A percentile compares a stretch with the other conserved stretches of the same genome.
These are phyloP conservation scores for Hyphodiscus hymeniophilus DNA, from an alignment of 495 filamentous ascomycete species.

Conservation along the genomic window DNA sequence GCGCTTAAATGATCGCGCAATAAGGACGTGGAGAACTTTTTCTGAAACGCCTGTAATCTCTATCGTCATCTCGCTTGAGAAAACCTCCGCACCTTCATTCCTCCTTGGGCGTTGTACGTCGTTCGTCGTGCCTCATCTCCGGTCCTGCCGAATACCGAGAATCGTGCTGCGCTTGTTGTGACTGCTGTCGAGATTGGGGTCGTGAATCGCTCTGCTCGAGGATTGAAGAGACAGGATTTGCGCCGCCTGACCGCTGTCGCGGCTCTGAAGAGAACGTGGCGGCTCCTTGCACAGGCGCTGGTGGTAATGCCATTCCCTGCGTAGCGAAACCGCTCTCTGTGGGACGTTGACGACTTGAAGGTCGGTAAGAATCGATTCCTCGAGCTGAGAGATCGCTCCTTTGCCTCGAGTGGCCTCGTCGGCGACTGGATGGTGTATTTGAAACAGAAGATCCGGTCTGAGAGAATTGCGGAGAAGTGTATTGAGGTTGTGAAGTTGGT, in stretches of 20 bases:
- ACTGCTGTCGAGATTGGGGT: slow-evolving; percentile 9
- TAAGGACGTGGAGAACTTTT: neutral
- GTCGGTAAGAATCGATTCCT: slow-evolving; percentile 19
- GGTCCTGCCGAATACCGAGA: slow-evolving; percentile 20
- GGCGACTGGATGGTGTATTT: slow-evolving; percentile 48
- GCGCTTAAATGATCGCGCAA: neutral
- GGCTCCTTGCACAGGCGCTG: slow-evolving; percentile 1
- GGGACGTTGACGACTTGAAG: slow-evolving; percentile 19
- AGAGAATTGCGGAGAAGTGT: slow-evolving; percentile 48
- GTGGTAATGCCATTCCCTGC: slow-evolving; percentile 12
- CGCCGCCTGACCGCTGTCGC: slow-evolving; percentile 15
- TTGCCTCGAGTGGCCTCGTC: slow-evolving; percentile 59
- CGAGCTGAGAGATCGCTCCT: slow-evolving; percentile 46
- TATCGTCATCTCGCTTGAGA: slow-evolving; percentile 23
- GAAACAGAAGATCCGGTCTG: slow-evolving; percentile 47
- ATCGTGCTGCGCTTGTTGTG: slow-evolving; percentile 15
- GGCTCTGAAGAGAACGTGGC: slow-evolving; percentile 5
- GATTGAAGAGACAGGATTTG: slow-evolving; percentile 19
- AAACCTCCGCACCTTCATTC: slow-evolving; percentile 10
- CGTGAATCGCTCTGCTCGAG: slow-evolving; percentile 16
- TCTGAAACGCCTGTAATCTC: slow-evolving; percentile 24
- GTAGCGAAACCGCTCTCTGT: slow-evolving; percentile 16
- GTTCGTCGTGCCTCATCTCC: slow-evolving; percentile 24
- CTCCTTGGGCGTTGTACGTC: slow-evolving; percentile 18
- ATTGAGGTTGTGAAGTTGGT: slow-evolving; percentile 41